Base-by-base conservation (phyloP, 1,284 basidiomycete genomes). In the Pisolithus thermaeus region DNA sequence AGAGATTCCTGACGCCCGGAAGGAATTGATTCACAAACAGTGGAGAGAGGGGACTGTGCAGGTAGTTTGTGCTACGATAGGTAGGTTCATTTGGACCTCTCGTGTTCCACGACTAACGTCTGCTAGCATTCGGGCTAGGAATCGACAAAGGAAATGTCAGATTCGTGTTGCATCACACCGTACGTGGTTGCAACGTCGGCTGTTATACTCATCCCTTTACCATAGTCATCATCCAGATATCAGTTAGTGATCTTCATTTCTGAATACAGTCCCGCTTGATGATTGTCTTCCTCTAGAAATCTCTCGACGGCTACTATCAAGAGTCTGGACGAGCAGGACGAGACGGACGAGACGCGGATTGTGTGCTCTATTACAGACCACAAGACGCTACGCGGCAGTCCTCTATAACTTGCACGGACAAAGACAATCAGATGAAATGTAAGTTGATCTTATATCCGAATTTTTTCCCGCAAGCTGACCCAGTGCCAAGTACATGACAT, bases 21-120 rank as follows among this genome's bases (percentile, higher is more conserved):
- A 97, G 67, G 83, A 91, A 56, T 63, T 57, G 2, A 75, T 97
- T 11, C 93, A 97, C 63, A 64, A 70, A 7, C 68, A 74, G 23
- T 97, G 95, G 95, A 75, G 90, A 51, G 70, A 75, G 7, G 93
- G 92, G 5, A 68, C 69, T 14, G 77, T 96, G 30, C 84, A 94
- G 61, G 92, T 94, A 20, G 90, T 97, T 4, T 94, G 91, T 63
- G 92, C 93, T 0, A 97, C 93, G 0, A 95, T 94, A 53, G 93
- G 87, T 84, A 51, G 48, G 70, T 59, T 11, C 22, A 20, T 30
- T 47, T 35, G 51, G 11, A 7, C 22, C 14, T 41, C 47, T 9
- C 38, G 44, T 25, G 7, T 37, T 18, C 28, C 7, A 50, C 47
- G 14, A 54, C 37, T n/a, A 27, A 50, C 51, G 35, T 42, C 43